Base-by-base conservation (phyloP, 805 yeast genomes). In the Lachancea mirantina region DNA sequence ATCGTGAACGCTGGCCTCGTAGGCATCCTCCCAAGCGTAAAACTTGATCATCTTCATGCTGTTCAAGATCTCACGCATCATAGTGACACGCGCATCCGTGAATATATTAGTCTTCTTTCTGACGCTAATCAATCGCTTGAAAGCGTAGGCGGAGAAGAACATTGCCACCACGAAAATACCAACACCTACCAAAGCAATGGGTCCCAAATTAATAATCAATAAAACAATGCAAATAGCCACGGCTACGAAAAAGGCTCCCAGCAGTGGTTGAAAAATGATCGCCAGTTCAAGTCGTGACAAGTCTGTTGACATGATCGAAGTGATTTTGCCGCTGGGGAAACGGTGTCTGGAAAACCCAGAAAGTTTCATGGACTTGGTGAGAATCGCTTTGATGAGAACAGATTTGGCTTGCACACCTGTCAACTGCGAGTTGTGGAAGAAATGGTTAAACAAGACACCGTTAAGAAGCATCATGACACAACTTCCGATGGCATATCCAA, bases 1-100 rank as follows among this genome's bases (percentile, higher is more conserved):
- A 8, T 64, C 67, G 10, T 72, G 49, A 21, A 88, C 69, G 32
- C 68, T 62, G 7, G 67, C 55, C 34, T 67, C 67, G 52, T 84
- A 88, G 1, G 96, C 87, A 19, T 66, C 67, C 59, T 88, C 96
- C 96, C 96, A 88, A 1, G 94, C 83, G 54, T 87, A 88, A 54
- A 72, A 82, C 61, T 88, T 88, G 55, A 88, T 83, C 63, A 80
- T 70, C 50, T 82, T 84, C 68, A 88, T 72, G 43, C 81, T 76
- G 49, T 72, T 76, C 42, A 88, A 64, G 18, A 85, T 73, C 55
- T 88, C 97, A 43, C 83, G 79, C 55, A 85, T 76, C 30, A 74
- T 66, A 28, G 75, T 68, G 14, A 88, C 84, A 49, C 97, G 76
- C 14, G 63, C 57, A 55, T 88, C 97, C 2, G 95, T 88, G 47